These are phyloP conservation scores for Sclerotinia borealis DNA, from an alignment of 2,329 filamentous ascomycete species.

Conservation along the genomic window DNA sequence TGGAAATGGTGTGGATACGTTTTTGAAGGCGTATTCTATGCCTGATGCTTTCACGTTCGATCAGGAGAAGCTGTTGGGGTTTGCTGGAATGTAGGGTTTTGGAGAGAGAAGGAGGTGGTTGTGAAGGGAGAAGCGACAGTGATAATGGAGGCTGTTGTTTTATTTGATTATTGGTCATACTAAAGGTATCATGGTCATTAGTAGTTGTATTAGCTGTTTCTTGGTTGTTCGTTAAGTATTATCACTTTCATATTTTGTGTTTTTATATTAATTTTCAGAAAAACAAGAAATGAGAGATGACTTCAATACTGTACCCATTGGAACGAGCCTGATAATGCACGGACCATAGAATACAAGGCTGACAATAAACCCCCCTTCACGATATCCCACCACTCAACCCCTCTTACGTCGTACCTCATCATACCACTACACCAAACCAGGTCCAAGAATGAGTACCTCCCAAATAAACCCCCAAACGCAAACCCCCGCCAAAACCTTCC, in stretches of 20 bases:
- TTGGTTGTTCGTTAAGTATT: not conserved
- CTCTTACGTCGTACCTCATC: not conserved
- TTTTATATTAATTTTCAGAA: not conserved
- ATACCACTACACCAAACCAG: not conserved
- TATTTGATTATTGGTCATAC: not conserved
- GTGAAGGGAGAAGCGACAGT: not conserved
- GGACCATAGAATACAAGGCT: conserved; percentile 1
- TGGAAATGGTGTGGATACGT: not conserved
- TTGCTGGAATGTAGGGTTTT: not conserved
- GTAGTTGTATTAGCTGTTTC: not conserved
- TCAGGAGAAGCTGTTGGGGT: not conserved
- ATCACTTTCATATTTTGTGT: not conserved
- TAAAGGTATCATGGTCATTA: not conserved
- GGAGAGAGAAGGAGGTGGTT: not conserved
- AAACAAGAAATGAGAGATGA: not conserved
- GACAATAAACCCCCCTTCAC: not conserved
- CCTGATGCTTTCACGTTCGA: not conserved
- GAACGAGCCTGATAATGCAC: not conserved
- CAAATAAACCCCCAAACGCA: conserved; percentile 20
- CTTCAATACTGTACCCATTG: not conserved
- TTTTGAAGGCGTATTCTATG: not conserved
- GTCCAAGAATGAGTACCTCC: conserved; percentile 19
- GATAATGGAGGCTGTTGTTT: not conserved
- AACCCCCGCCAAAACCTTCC: conserved; percentile 34
- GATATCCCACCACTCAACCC: not conserved